Conservation (phyloP, 2,329 filamentous ascomycete species). For the Cercospora citrullina region DNA sequence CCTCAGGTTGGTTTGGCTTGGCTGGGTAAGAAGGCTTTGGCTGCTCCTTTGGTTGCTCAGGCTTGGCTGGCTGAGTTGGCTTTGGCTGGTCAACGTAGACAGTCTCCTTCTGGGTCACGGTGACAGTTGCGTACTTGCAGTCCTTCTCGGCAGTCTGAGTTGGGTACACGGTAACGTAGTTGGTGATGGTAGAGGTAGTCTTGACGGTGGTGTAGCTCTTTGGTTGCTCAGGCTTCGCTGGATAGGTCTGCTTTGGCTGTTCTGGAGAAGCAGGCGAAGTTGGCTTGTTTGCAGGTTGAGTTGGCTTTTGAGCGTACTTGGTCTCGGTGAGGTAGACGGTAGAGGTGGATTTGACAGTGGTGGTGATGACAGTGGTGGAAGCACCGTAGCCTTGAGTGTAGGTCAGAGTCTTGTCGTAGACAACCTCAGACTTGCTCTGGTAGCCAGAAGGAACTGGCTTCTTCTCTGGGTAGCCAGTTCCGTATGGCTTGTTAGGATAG, state of each 20-base stretch:
- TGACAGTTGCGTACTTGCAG: conserved; percentile 37
- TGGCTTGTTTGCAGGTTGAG: conserved; percentile 18
- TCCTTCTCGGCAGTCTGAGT: conserved; percentile 21
- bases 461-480: conserved; percentile 26
- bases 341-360: conserved; percentile 39
- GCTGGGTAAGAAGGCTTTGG: conserved; percentile 28
- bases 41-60: conserved; percentile 18
- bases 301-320: conserved; percentile 30
- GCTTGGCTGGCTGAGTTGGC: conserved; percentile 16
- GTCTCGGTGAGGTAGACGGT: conserved; percentile 37
- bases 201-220: conserved; percentile 32
- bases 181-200: conserved; percentile 39
- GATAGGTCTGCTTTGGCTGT: not conserved
- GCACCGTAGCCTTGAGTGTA: conserved; percentile 40
- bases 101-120: conserved; percentile 39
- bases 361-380: conserved; percentile 39
- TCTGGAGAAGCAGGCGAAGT: conserved; percentile 17
- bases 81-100: conserved; percentile 29
- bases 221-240: conserved; percentile 10
- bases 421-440: conserved; percentile 30
- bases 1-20: not conserved
- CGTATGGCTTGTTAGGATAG: not conserved
- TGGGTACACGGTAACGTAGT: conserved; percentile 39
- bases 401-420: conserved; percentile 37
- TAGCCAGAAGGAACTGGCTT: conserved; percentile 23